Evolutionary conservation across 139 green algal species (phyloP).

Genomic region (Tetraselmis striata): DNA sequence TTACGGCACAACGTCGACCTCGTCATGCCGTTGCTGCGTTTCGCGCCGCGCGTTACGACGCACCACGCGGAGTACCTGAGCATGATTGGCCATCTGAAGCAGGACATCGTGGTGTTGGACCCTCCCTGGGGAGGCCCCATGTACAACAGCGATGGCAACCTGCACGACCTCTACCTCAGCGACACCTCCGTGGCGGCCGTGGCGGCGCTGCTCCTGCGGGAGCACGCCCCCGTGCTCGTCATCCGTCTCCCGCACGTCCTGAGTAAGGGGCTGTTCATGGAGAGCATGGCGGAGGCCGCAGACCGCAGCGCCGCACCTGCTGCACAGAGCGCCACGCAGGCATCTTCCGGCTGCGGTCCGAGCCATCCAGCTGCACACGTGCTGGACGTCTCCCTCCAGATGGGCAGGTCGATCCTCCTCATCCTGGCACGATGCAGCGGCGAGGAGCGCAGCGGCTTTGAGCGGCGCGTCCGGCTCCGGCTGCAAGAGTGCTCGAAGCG

Average conservation of each 20-base stretch:
- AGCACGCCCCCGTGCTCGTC: background rate
- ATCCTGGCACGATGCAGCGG: background rate
- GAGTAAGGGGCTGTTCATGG: background rate
- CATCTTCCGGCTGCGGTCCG: background rate
- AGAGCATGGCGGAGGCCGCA: background rate
- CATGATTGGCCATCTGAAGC: background rate
- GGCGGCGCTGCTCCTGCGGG: background rate
- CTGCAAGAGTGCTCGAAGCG: background rate
- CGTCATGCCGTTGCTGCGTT: too few species aligned
- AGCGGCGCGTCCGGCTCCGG: background rate
- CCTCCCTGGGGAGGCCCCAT: slow-evolving; percentile 20
- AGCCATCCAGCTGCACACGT: too few species aligned
- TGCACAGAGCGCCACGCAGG: background rate
- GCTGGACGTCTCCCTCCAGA: background rate
- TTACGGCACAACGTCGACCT: background rate
- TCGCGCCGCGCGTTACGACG: background rate
- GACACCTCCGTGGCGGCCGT: background rate
- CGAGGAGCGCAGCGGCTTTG: background rate
- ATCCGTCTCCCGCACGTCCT: background rate
- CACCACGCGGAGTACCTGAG: slow-evolving; percentile 6
- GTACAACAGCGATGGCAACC: slow-evolving; percentile 2
- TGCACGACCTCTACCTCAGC: background rate
- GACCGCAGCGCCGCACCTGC: background rate
- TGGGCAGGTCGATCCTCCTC: background rate
- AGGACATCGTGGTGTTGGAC: slow-evolving; percentile 23